Evolutionary conservation across 2,329 filamentous ascomycete genomes (phyloP).

Genomic region (Botryosphaeria dothidea): DNA sequence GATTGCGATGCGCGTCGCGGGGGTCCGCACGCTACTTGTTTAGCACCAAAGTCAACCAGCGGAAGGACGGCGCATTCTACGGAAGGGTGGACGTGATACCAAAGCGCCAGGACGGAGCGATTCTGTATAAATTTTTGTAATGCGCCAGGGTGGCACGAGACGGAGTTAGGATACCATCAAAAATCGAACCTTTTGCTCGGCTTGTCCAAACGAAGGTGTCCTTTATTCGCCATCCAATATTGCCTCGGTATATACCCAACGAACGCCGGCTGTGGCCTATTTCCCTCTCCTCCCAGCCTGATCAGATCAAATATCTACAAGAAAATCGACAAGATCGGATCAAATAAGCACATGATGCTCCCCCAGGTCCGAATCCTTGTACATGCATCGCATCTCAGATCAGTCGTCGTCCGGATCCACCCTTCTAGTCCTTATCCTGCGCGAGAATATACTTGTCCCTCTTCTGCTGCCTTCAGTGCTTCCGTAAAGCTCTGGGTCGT

Average conservation of each 20-base stretch:
- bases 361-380: background rate
- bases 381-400: background rate
- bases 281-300: background rate
- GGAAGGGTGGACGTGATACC: slow-evolving; percentile 11
- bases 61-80: background rate
- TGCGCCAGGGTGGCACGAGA: slow-evolving; percentile 10
- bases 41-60: background rate
- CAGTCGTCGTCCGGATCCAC: slow-evolving; percentile 4
- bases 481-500: slow-evolving; percentile 38
- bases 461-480: slow-evolving; percentile 1
- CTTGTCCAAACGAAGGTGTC: background rate
- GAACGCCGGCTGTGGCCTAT: background rate
- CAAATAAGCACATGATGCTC: background rate
- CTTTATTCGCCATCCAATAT: background rate
- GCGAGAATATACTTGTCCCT: slow-evolving; percentile 11
- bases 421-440: background rate
- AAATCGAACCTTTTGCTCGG: slow-evolving; percentile 8
- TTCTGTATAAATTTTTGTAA: slow-evolving; percentile 17
- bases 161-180: slow-evolving; percentile 17
- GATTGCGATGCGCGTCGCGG: slow-evolving; percentile 4
- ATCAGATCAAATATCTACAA: slow-evolving; percentile 4
- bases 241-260: background rate
- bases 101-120: slow-evolving; percentile 6
- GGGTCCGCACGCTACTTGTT: background rate
- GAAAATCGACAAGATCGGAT: background rate